Evolutionary conservation across 306 rosid genomes (phyloP).

Genomic region (Senna tora): DNA sequence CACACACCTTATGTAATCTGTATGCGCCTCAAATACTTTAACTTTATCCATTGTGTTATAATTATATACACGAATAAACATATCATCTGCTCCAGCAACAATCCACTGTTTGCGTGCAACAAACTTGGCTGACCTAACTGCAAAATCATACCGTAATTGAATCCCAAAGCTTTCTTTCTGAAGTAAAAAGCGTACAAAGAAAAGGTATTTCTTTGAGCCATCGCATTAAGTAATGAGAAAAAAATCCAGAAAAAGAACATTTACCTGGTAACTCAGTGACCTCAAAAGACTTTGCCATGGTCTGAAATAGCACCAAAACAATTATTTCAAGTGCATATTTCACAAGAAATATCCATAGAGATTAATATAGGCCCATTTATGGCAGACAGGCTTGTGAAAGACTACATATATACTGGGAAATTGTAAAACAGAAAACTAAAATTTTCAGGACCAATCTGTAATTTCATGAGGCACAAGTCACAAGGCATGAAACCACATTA

Average conservation of each 20-base stretch:
- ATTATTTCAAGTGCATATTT: slow-evolving; percentile 31
- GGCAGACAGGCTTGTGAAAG: slow-evolving; percentile 33
- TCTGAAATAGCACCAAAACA: slow-evolving; percentile 60
- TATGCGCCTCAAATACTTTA: slow-evolving; percentile 96
- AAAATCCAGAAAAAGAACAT: slow-evolving; percentile 8
- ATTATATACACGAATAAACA: slow-evolving; percentile 96
- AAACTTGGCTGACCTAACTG: slow-evolving; percentile 99
- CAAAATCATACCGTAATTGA: slow-evolving; percentile 41
- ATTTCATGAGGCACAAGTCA: neutral
- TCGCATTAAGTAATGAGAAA: slow-evolving; percentile 26
- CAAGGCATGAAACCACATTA: neutral
- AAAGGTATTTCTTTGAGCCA: slow-evolving; percentile 27
- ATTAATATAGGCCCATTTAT: slow-evolving; percentile 18
- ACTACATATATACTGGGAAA: slow-evolving; percentile 30
- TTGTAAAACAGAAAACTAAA: slow-evolving; percentile 11
- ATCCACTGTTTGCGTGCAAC: slow-evolving; percentile 96
- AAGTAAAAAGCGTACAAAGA: slow-evolving; percentile 19
- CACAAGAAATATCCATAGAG: slow-evolving; percentile 30
- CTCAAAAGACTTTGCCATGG: slow-evolving; percentile 92
- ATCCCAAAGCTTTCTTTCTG: slow-evolving; percentile 19
- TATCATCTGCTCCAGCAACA: slow-evolving; percentile 99
- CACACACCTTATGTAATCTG: slow-evolving; percentile 97
- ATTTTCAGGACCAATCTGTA: slow-evolving; percentile 22
- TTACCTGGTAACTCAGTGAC: slow-evolving; percentile 97
- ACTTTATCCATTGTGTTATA: slow-evolving; percentile 97